Conservation (phyloP, 805 yeast genomes). For the Candida boidinii region DNA sequence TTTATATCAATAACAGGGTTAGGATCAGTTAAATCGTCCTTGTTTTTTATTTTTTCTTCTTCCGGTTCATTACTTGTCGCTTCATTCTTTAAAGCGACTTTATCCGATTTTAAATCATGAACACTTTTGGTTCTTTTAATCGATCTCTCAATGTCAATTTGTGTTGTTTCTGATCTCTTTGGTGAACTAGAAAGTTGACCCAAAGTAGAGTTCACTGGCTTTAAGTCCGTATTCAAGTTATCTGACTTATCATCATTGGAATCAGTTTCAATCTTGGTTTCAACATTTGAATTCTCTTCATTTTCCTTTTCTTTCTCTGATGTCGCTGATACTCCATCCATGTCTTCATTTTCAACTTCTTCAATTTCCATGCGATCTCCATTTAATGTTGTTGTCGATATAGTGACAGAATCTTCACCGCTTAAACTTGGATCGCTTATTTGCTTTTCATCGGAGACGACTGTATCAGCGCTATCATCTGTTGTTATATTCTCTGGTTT, state of each 20-base stretch:
- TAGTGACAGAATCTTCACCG: conserved; percentile 12
- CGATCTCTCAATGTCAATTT: conserved; percentile 7
- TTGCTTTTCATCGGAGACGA: neutral
- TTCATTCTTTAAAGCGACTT: too few species aligned
- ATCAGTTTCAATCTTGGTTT: neutral
- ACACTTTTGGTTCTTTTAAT: conserved; percentile 12
- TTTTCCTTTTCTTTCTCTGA: conserved; percentile 1
- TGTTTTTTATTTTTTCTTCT: neutral
- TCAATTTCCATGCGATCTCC: neutral
- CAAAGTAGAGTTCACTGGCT: too few species aligned
- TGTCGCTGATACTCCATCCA: neutral
- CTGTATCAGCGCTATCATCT: conserved; percentile 1
- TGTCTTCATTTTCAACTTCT: neutral
- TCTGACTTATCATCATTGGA: neutral
- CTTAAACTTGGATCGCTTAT: conserved; percentile 7
- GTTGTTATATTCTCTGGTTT: neutral
- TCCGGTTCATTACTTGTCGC: conserved; percentile 3
- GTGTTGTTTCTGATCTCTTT: conserved; percentile 6
- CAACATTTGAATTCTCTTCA: neutral
- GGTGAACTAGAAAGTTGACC: conserved; percentile 7
- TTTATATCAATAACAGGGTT: neutral
- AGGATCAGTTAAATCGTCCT: neutral
- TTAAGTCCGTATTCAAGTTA: neutral
- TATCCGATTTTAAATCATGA: conserved; percentile 5
- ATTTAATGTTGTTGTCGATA: neutral